phyloP scores from a whole-genome alignment of 495 filamentous ascomycete species.

The Aspergillus sparsus region DNA sequence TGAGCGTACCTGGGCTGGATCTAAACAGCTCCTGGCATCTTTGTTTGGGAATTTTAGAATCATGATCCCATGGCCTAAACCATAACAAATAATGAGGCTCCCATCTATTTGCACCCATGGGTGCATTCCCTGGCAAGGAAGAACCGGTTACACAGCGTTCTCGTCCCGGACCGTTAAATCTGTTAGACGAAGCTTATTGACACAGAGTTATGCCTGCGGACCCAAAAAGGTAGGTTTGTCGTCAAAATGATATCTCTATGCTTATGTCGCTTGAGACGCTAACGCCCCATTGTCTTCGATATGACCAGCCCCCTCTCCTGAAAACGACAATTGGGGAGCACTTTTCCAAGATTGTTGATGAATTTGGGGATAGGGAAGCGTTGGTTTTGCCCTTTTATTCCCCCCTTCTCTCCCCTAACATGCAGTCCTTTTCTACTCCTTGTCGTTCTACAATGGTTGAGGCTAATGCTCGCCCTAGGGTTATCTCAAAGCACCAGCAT shows the following conservation, averaged over 20 bases:
- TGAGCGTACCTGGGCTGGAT: not conserved
- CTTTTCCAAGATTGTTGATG: constrained; percentile 68
- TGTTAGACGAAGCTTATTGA: constrained; percentile 38
- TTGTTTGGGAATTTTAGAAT: too few relatives aligned
- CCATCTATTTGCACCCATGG: not conserved
- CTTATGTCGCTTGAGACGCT: not conserved
- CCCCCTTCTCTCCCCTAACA: not conserved
- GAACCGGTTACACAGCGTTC: not conserved
- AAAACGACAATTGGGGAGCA: constrained; percentile 79
- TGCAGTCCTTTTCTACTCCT: not conserved
- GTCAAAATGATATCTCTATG: not conserved
- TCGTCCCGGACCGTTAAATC: not conserved
- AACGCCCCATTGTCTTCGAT: not conserved
- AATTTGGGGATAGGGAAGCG: constrained; percentile 77
- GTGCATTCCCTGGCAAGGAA: not conserved
- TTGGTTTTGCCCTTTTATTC: constrained; percentile 33
- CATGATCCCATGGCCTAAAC: too few relatives aligned
- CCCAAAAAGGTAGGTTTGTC: constrained; percentile 40
- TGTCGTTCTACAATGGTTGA: not conserved
- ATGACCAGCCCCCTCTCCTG: constrained; percentile 65
- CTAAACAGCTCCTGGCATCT: not conserved
- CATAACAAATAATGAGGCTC: too few relatives aligned
- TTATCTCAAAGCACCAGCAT: constrained; percentile 66
- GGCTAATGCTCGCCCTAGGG: constrained; percentile 41
- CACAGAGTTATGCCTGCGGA: constrained; percentile 49